Base-by-base conservation (phyloP, 2,329 filamentous ascomycete species). In the Zymoseptoria ardabiliae region DNA sequence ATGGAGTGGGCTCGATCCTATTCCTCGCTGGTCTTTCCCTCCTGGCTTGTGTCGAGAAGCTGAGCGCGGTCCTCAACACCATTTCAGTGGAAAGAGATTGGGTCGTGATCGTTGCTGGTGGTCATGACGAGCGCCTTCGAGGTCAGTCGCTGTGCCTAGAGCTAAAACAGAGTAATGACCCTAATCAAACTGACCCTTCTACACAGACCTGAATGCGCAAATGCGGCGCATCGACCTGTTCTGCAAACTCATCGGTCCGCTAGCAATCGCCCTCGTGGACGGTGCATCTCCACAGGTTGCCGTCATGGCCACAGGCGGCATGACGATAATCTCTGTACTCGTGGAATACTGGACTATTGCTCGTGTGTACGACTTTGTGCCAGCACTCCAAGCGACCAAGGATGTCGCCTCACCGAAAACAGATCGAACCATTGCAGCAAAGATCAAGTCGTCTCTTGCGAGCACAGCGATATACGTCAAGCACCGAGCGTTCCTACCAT, bases 61-160 rank as follows among this genome's bases (percentile, higher is more conserved):
- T 90, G 8, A 79, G 78, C 13, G 79, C 85, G 1, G 78, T 86
- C 5, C 79, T 84, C 70, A 91, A 90, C 69, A 77, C 83, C 0
- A 82, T 91, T 0, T 78, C 88, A 0, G 80, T 91, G 0, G 88
- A 91, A 70, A 77, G 85, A 66, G 88, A 91, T 66, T 90, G 88
- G 87, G 79, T 84, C 48, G 76, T 84, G 3, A 78, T 84, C 0
- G 75, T 83, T 7, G 77, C 81, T 1, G 74, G 76, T 22, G 70
- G 70, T 10, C 66, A 77, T 22, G 74, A 76, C 35, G 57, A 62
- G 35, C 59, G 58, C 50, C 62, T 70, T 45, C 61, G 62, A 54
- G 25, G 63, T 63, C 25, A 48, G 63, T 63, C 11, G 23, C 56
- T n/a, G 35, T 45, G 35, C 35, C 35, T 28, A 49, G 25, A 45